Evolutionary conservation across 352 stramenopile species (phyloP).

Genomic region (Blastocystis sp.): DNA sequence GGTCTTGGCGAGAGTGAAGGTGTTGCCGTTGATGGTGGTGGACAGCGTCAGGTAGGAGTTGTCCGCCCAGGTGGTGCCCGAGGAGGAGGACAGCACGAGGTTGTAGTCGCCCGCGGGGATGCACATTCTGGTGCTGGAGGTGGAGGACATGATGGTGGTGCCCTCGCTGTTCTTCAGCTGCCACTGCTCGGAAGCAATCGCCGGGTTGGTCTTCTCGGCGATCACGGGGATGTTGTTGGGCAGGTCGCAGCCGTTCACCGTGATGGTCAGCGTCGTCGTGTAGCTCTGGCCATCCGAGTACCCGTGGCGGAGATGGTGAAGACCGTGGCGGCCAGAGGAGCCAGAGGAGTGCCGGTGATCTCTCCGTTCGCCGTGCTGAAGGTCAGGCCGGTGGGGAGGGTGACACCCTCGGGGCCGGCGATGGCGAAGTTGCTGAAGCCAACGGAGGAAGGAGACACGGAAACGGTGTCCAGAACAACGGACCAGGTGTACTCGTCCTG

Average conservation of each 20-base stretch:
- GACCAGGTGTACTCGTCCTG: slow-evolving; percentile 32
- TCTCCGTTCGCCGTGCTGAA: slow-evolving; percentile 32
- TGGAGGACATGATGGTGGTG: background rate
- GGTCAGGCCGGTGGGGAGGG: slow-evolving; percentile 40
- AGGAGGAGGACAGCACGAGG: background rate
- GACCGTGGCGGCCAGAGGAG: background rate
- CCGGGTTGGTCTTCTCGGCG: background rate
- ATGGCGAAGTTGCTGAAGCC: slow-evolving; percentile 32
- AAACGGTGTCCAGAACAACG: slow-evolving; percentile 29
- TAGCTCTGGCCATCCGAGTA: background rate
- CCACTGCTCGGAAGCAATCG: background rate
- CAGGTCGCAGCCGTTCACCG: slow-evolving; percentile 31
- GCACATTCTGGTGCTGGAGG: background rate
- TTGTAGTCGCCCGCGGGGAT: slow-evolving; percentile 15
- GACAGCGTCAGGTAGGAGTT: background rate
- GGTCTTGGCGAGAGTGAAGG: background rate
- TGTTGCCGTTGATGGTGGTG: background rate
- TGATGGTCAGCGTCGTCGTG: slow-evolving; percentile 39
- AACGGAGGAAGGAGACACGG: slow-evolving; percentile 1
- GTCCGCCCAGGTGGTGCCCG: background rate
- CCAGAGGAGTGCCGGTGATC: slow-evolving; percentile 45
- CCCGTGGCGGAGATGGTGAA: slow-evolving; percentile 53
- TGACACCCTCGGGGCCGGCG: background rate
- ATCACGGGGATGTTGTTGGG: slow-evolving; percentile 33
- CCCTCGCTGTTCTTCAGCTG: slow-evolving; percentile 33